Evolutionary conservation across 192 early-diverging fungal species (phyloP), one percentile per base, ranked within the genome.

Genomic region (Coemansia sp.): DNA sequence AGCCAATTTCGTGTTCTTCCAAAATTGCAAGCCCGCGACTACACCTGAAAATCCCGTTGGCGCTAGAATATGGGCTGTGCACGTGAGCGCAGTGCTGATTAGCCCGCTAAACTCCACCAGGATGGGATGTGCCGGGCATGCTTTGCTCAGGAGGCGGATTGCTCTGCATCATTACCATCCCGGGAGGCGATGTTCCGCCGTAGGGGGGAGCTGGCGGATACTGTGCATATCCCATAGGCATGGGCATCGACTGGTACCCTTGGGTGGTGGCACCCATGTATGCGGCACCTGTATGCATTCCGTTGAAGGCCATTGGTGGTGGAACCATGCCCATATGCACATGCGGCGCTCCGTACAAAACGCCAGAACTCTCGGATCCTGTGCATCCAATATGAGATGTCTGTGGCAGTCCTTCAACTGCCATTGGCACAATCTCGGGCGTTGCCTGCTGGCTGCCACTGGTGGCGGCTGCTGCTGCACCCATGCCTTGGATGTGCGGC

Each of bases 251-350:
- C 59, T 76, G 72, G 36, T 77, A 77, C 13, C 73, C 73, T 37
- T 77, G 73, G 20, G 23, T 23, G 1, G 39, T 48, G 4, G 68
- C 63, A 0, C 59, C 67, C 63, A 77, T 67, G 53, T 70, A 77
- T 23, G 55, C 72, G 6, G 33, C 33, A 9, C 61, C 63, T 7
- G 58, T 46, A 38, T 65, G 72, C 67, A 76, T 76, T 1, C 61
- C 72, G 33, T 41, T 64, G 31, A 67, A 77, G 2, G 54, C 16
- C 73, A 77, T 77, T 2, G 59, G 59, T 36, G 65, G 71, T 54
- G 66, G 67, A 37, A 77, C 73, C 68, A 77, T 70, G 35, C 73
- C 67, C 63, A 77, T 77, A 31, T 68, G 73, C 48, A 70, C 43
- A 3, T 60, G 71, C 48, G 63, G 59, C 9, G 46, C 55, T 37